phyloP scores from a whole-genome alignment of 2,329 filamentous ascomycete species.

The Aspergillus transmontanensis region DNA sequence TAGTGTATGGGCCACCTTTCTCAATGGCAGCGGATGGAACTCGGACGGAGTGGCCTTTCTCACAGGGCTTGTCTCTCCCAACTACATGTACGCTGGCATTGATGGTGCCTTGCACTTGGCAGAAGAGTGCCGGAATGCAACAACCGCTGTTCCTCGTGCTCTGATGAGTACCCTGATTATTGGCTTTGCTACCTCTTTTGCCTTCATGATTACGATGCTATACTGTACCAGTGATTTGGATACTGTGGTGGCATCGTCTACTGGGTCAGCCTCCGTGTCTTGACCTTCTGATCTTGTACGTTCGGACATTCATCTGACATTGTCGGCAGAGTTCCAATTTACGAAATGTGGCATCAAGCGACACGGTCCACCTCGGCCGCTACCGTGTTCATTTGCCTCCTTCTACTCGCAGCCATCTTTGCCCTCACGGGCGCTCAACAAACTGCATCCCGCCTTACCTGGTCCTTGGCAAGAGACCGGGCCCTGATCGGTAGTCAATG shows the following conservation, averaged over 20 bases:
- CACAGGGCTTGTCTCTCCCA: slow-evolving; percentile 42
- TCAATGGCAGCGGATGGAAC: slow-evolving; percentile 35
- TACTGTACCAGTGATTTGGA: slow-evolving; percentile 34
- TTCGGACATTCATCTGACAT: slow-evolving; percentile 20
- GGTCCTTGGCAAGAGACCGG: slow-evolving; percentile 30
- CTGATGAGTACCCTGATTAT: slow-evolving; percentile 32
- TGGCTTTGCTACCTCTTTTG: slow-evolving; percentile 31
- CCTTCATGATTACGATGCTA: slow-evolving; percentile 34
- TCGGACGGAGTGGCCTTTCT: slow-evolving; percentile 41
- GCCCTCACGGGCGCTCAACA: slow-evolving; percentile 29
- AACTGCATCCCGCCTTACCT: slow-evolving; percentile 32
- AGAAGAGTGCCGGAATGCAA: slow-evolving; percentile 39
- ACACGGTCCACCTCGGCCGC: slow-evolving; percentile 5
- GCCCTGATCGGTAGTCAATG: slow-evolving; percentile 20
- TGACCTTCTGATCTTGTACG: neutral
- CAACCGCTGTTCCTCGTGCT: slow-evolving; percentile 32
- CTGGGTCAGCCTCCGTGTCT: slow-evolving; percentile 20
- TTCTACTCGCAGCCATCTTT: slow-evolving; percentile 5
- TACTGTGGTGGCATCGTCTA: slow-evolving; percentile 20
- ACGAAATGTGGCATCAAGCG: slow-evolving; percentile 16
- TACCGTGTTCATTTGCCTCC: slow-evolving; percentile 10
- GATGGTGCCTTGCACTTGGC: slow-evolving; percentile 38
- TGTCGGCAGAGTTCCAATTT: slow-evolving; percentile 8
- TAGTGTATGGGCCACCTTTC: slow-evolving; percentile 24
- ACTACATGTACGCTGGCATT: slow-evolving; percentile 40